Conservation (phyloP, 768 basidiomycete species). For the Lactarius akahatsu region DNA sequence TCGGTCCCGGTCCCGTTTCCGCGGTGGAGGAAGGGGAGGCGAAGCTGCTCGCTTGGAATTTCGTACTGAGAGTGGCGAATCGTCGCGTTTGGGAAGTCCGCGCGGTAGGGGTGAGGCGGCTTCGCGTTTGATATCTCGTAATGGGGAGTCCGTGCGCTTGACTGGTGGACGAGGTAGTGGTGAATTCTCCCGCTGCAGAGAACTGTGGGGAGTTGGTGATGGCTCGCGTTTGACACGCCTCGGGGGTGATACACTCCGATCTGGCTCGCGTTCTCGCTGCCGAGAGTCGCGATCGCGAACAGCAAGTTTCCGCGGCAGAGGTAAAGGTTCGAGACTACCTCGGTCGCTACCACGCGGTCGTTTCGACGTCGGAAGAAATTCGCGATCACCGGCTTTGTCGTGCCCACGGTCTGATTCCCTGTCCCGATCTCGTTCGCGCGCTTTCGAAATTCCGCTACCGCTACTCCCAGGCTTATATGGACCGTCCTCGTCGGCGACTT, state of each 20-base stretch:
- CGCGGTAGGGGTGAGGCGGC: slow-evolving; percentile 26
- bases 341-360: slow-evolving; percentile 45
- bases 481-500: slow-evolving; percentile 25
- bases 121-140: slow-evolving; percentile 19
- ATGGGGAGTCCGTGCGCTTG: slow-evolving; percentile 22
- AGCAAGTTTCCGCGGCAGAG: slow-evolving; percentile 2
- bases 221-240: slow-evolving; percentile 26
- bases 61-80: slow-evolving; percentile 11
- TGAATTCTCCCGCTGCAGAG: slow-evolving; percentile 21
- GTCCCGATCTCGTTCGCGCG: slow-evolving; percentile 29
- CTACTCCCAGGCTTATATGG: slow-evolving; percentile 24
- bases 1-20: slow-evolving; percentile 20
- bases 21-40: slow-evolving; percentile 30
- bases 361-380: slow-evolving; percentile 36
- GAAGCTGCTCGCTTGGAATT: slow-evolving; percentile 42
- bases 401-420: slow-evolving; percentile 22
- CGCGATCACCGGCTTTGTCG: slow-evolving; percentile 24
- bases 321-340: slow-evolving; percentile 20
- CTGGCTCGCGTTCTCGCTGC: slow-evolving; percentile 20
- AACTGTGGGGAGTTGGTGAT: slow-evolving; percentile 30
- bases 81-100: slow-evolving; percentile 17
- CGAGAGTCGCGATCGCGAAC: slow-evolving; percentile 25
- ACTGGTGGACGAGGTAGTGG: slow-evolving; percentile 15
- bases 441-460: slow-evolving; percentile 17
- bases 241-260: slow-evolving; percentile 20